These are phyloP conservation scores for barley (Hordeum vulgare) DNA, from an alignment of 176 grass and related monocot species.

Conservation along the genomic window MorexV3_pseudomolecules_assembly NC_058523.1:162166947-162167446, in stretches of 20 bases:
- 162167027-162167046: no score
- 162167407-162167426: not conserved
- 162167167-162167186: not conserved
- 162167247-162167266: not conserved
- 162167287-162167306: not conserved
- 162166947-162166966: not conserved
- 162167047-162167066: not conserved
- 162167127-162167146: not conserved
- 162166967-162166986: no score
- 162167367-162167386: not conserved
- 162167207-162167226: not conserved
- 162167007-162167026: no score
- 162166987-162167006: no score
- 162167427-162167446: not conserved
- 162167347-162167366: not conserved
- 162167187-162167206: not conserved
- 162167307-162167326: not conserved
- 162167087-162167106: not conserved
- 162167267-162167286: not conserved
- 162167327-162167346: not conserved
- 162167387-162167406: not conserved
- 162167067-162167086: not conserved
- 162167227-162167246: not conserved
- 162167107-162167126: not conserved
- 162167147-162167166: not conserved